Evolutionary conservation across 352 stramenopile genomes (phyloP).

Genomic region (Globisporangium cederbergense): DNA sequence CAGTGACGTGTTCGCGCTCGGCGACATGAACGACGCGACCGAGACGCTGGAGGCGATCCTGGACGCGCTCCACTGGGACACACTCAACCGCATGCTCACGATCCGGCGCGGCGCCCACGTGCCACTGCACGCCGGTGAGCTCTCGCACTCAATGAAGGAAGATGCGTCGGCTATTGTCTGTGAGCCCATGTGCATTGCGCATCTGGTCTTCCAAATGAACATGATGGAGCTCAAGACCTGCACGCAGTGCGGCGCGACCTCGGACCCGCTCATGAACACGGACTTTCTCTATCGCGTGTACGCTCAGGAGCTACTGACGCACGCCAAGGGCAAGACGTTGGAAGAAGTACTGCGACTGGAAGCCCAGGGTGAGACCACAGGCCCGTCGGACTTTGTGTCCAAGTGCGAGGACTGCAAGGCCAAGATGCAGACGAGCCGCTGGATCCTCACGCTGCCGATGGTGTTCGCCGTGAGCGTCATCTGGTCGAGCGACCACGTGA

Average conservation of each 20-base stretch:
- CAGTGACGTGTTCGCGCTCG: conserved; percentile 58
- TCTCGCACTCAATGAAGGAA: conserved; percentile 49
- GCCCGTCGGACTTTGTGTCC: conserved; percentile 8
- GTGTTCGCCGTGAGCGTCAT: conserved; percentile 84
- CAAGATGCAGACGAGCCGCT: conserved; percentile 50
- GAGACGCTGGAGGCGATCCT: conserved; percentile 82
- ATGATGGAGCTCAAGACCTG: conserved; percentile 81
- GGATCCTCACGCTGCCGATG: conserved; percentile 83
- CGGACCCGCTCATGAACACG: conserved; percentile 79
- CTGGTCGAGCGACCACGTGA: conserved; percentile 67
- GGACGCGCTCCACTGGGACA: conserved; percentile 75
- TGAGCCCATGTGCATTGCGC: conserved; percentile 75
- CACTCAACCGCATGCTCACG: conserved; percentile 68
- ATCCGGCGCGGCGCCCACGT: conserved; percentile 27
- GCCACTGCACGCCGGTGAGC: conserved; percentile 25
- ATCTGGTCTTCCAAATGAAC: conserved; percentile 85
- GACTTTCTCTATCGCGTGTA: conserved; percentile 85
- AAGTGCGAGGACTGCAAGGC: conserved; percentile 55
- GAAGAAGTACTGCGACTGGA: conserved; percentile 57
- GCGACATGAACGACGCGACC: conserved; percentile 85
- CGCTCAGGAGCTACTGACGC: conserved; percentile 56
- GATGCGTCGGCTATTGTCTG: conserved; percentile 70
- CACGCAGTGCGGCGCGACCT: conserved; percentile 50
- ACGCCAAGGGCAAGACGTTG: conserved; percentile 31
- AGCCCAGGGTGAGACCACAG: conserved; percentile 29